A percentile compares a stretch with the other conserved stretches of the same genome.
These are phyloP conservation scores for Gnomoniopsis smithogilvyi DNA, from an alignment of 2,329 filamentous ascomycete genomes.

Conservation along the genomic window DNA sequence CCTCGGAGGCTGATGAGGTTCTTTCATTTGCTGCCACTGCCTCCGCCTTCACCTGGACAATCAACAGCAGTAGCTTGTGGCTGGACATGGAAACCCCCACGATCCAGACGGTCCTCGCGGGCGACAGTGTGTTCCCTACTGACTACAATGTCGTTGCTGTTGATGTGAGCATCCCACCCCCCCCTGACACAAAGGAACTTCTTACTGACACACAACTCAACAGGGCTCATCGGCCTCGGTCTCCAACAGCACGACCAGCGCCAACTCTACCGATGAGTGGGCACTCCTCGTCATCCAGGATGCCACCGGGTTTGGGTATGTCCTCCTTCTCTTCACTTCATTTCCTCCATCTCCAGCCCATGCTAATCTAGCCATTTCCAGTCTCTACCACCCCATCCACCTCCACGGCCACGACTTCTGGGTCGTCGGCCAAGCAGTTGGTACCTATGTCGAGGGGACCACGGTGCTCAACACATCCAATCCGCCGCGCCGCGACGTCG, in stretches of 20 bases:
- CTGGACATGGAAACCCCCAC: conserved; percentile 24
- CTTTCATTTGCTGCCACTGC: background rate
- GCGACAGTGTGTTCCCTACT: conserved; percentile 13
- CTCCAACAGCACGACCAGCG: background rate
- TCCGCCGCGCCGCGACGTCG: conserved; percentile 36
- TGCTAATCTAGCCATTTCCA: background rate
- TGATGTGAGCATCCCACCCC: conserved; percentile 9
- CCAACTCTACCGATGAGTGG: conserved; percentile 20
- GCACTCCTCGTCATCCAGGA: conserved; percentile 28
- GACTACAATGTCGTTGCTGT: conserved; percentile 19
- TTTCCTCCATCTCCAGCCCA: background rate
- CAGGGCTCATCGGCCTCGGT: conserved; percentile 9
- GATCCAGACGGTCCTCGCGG: conserved; percentile 9
- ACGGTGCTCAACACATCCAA: conserved; percentile 26
- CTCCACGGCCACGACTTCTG: conserved; percentile 51
- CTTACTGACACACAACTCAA: background rate
- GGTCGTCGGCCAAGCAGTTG: conserved; percentile 32
- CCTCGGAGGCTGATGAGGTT: conserved; percentile 8
- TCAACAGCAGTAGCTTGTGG: conserved; percentile 21
- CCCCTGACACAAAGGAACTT: background rate
- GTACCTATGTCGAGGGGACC: conserved; percentile 18
- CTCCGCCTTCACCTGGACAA: conserved; percentile 23
- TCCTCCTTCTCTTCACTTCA: background rate
- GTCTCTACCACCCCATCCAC: conserved; percentile 42
- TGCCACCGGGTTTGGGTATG: conserved; percentile 18